Percentiles rank a stretch among this genome's conserved stretches.
These are phyloP conservation scores for Tuctoria greenei DNA, from an alignment of 176 grass and related monocot genomes.

Conservation along the genomic window DNA sequence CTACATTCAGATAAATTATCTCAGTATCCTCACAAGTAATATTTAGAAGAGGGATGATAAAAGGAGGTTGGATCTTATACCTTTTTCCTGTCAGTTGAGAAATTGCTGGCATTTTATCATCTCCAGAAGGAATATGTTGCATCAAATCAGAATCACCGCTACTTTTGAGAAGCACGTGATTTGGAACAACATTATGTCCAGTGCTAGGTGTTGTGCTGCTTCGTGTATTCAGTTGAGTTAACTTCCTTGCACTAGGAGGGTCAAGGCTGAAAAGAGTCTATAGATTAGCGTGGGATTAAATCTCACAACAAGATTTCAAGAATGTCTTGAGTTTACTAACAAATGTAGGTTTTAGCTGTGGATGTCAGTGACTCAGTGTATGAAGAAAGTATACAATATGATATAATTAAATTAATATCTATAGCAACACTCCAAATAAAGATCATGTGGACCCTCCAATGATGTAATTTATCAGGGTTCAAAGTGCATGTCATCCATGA, in stretches of 20 bases:
- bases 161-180: slow-evolving; percentile 37
- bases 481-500: background rate
- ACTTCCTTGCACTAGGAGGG: slow-evolving; percentile 25
- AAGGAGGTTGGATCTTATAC: slow-evolving; percentile 40
- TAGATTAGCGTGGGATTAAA: slow-evolving; percentile 13
- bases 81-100: slow-evolving; percentile 49
- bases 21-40: slow-evolving; percentile 29
- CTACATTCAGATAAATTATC: slow-evolving; percentile 47
- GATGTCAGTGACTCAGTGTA: slow-evolving; percentile 9
- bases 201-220: slow-evolving; percentile 35
- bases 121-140: slow-evolving; percentile 42
- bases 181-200: slow-evolving; percentile 35
- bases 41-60: slow-evolving; percentile 10
- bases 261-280: slow-evolving; percentile 44
- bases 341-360: slow-evolving; percentile 13
- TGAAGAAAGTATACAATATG: slow-evolving; percentile 24
- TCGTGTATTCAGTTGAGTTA: slow-evolving; percentile 37
- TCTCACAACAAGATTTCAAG: slow-evolving; percentile 31
- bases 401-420: background rate
- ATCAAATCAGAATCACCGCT: slow-evolving; percentile 36
- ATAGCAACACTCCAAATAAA: background rate
- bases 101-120: slow-evolving; percentile 35
- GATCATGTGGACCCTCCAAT: slow-evolving; percentile 13
- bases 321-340: slow-evolving; percentile 15
- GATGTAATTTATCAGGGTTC: background rate